Base-by-base conservation (phyloP, 2,329 filamentous ascomycete species). In the Mariannaea elegans region DNA sequence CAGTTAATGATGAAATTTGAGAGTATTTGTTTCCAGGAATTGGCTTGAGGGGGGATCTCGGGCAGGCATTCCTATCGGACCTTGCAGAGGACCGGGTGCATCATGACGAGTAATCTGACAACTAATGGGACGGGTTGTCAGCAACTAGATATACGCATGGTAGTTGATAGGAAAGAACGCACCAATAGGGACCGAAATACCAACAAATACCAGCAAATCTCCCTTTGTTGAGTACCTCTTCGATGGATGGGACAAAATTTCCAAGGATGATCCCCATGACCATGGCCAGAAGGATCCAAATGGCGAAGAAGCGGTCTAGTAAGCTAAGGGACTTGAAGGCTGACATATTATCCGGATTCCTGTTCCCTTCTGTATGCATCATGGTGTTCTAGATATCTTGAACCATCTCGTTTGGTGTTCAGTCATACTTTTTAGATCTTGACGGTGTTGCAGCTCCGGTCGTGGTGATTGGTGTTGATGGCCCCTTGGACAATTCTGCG, bases 81-180 rank as follows among this genome's bases (percentile, higher is more conserved):
- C 74, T 95, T 95, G 82, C 92, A 96, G 0, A 97, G 80, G 60
- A 97, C 96, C 0, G 93, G 93, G 71, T 95, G 97, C 92, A 97
- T 97, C 92, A 97, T 97, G 39, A 96, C 88, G 1, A 97, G 82
- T 1, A 97, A 78, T 0, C 93, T 92, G 46, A 96, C 79, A 1
- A 92, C 92, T 91, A 1, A 31, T 12, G 9, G 8, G 13, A 2
- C 14, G 18, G 21, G 56, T 12, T 14, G 18, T 10, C 16, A 1
- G 2, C 5, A 4, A 47, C 8, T 48, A 29, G 23, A 3, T 10
- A 4, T 19, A 7, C 24, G 24, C 24, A 3, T 24, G n/a, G 19
- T 13, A 36, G 21, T 21, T 13, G 14, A 14, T 36, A 36, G 10
- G 8, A 14, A 14, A 2, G n/a, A 9, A n/a, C 42, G 21, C 73